These are phyloP conservation scores for Solanum etuberosum DNA, from an alignment of 257 asterid species.

Conservation along the genomic window DNA sequence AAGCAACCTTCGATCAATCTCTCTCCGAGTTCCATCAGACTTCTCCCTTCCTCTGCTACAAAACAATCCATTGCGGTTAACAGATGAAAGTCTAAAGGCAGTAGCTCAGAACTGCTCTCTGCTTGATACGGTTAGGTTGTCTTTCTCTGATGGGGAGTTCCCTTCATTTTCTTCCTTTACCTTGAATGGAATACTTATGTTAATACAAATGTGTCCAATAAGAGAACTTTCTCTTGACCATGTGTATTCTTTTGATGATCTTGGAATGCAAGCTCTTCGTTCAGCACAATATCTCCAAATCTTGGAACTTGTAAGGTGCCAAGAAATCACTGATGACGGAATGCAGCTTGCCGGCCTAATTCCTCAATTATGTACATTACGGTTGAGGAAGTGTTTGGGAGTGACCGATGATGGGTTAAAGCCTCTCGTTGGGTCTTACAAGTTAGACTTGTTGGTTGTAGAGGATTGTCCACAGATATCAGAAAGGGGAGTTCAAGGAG, in stretches of 20 bases:
- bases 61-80: slow-evolving; percentile 50
- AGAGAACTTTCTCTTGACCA: slow-evolving; percentile 58
- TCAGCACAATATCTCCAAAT: slow-evolving; percentile 41
- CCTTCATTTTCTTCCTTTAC: slow-evolving; percentile 55
- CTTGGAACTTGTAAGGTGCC: slow-evolving; percentile 63
- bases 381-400: slow-evolving; percentile 61
- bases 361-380: slow-evolving; percentile 38
- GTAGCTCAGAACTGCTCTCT: slow-evolving; percentile 42
- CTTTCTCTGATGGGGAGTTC: slow-evolving; percentile 55
- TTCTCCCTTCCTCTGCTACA: slow-evolving; percentile 44
- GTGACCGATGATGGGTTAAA: slow-evolving; percentile 60
- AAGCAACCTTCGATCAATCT: slow-evolving; percentile 55
- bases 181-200: slow-evolving; percentile 41
- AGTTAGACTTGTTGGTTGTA: slow-evolving; percentile 40
- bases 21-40: slow-evolving; percentile 62
- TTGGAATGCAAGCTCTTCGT: slow-evolving; percentile 69
- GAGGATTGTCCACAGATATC: slow-evolving; percentile 82
- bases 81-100: slow-evolving; percentile 58
- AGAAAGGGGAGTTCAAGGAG: slow-evolving; percentile 53
- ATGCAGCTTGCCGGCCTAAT: slow-evolving; percentile 38
- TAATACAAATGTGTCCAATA: slow-evolving; percentile 53
- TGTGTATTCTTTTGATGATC: slow-evolving; percentile 53
- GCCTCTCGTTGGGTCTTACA: slow-evolving; percentile 42
- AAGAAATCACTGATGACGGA: slow-evolving; percentile 80
- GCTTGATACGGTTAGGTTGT: slow-evolving; percentile 48